Base-by-base conservation (phyloP, 73 alveolate species). In the Durusdinium trenchii region DNA sequence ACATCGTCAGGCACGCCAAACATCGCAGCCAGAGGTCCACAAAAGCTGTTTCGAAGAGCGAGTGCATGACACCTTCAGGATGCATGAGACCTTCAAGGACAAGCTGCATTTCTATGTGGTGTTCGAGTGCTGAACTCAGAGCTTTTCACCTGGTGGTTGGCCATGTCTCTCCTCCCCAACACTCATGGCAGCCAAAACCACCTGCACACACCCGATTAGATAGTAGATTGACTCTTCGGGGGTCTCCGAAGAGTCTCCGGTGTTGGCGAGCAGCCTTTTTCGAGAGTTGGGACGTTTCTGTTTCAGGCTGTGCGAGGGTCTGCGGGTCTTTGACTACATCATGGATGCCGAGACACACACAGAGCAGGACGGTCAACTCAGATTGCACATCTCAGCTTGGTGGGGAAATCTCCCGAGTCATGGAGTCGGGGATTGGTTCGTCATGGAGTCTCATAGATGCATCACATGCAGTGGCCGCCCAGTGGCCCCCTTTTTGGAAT, bases 61-160 rank as follows among this genome's bases (percentile, higher is more conserved):
- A n/a, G n/a, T n/a, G n/a, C n/a, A n/a, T 73, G n/a, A 12, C 84
- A 40, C 64, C 20, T 10, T 10, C 91, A 91, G 98, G 98, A 91
- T 91, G 98, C 98, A 91, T 57, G 98, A 91, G 76, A 91, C 98
- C 78, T 91, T 91, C 60, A 91, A 91, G 89, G 98, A 69, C 98
- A 91, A 91, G 76, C 87, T 91, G 89, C 84, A 91, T 76, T 91
- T 91, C 87, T 91, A 91, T 40, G 98, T 91, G 40, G 89, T 91
- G 60, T 91, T 91, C 54, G 98, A 91, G 98, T 36, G n/a, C 42
- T 6, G 71, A 35, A 6, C 86, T 67, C 47, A n/a, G 93, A 26
- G 14, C 1, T 20, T 6, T 73, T 73, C 7, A 3, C 32, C 4
- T 62, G 9, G 50, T 10, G 18, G 14, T 73, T 18, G 6, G 51